phyloP scores from a whole-genome alignment of 1,284 basidiomycete species.

The Sporisorium graminicola region DNA sequence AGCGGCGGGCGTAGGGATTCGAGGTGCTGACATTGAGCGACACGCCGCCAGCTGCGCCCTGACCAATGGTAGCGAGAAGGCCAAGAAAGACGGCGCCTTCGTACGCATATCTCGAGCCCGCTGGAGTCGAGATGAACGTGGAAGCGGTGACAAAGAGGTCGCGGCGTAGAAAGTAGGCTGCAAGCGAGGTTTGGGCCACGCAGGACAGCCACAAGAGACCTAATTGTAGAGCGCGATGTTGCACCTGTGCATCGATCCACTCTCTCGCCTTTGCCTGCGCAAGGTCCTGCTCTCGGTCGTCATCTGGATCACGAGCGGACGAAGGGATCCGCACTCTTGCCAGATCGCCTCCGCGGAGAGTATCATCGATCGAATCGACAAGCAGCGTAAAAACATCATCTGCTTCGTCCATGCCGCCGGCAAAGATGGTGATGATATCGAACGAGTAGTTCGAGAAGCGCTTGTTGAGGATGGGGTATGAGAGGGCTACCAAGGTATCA shows the following conservation, averaged over 20 bases:
- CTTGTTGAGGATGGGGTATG: slow-evolving; percentile 59
- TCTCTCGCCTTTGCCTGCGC: slow-evolving; percentile 35
- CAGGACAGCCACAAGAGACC: slow-evolving; percentile 59
- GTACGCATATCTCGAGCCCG: slow-evolving; percentile 49
- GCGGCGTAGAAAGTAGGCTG: slow-evolving; percentile 63
- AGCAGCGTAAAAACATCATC: slow-evolving; percentile 63
- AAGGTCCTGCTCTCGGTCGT: slow-evolving; percentile 25
- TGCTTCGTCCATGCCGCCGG: slow-evolving; percentile 66
- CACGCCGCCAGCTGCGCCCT: slow-evolving; percentile 31
- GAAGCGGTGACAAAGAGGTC: slow-evolving; percentile 60
- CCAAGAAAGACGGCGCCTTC: slow-evolving; percentile 61
- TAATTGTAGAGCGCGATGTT: slow-evolving; percentile 54
- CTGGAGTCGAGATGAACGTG: slow-evolving; percentile 34
- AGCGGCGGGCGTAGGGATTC: slow-evolving; percentile 51
- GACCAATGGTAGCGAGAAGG: slow-evolving; percentile 63
- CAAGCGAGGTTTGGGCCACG: slow-evolving; percentile 55
- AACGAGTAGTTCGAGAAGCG: slow-evolving; percentile 62
- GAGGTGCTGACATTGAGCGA: slow-evolving; percentile 47
- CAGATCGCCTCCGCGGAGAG: slow-evolving; percentile 47
- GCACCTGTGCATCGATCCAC: slow-evolving; percentile 46
- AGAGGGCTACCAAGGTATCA: slow-evolving; percentile 61
- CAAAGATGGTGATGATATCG: slow-evolving; percentile 62
- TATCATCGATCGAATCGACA: slow-evolving; percentile 57
- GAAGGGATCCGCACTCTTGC: slow-evolving; percentile 41
- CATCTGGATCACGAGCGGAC: slow-evolving; percentile 21